Evolutionary conservation across 345 rosid species (phyloP).

Genomic region (Odontarrhena argentea): DNA sequence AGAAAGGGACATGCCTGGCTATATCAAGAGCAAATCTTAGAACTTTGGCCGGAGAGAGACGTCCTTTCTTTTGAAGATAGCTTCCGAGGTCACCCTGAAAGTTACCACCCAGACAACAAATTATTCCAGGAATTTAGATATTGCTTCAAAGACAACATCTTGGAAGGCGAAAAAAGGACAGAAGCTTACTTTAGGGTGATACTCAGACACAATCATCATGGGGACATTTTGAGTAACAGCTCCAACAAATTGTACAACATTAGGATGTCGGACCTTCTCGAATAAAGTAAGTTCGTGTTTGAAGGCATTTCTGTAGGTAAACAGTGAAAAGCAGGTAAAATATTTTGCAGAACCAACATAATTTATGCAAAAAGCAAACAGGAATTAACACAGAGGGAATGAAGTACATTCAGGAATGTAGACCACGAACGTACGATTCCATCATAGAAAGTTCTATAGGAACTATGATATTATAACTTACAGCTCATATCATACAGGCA

Average conservation of each 20-base stretch:
- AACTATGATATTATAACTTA: neutral
- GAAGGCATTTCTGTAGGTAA: constrained; percentile 73
- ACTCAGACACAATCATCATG: constrained; percentile 96
- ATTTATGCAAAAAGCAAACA: neutral
- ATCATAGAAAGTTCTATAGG: constrained; percentile 5
- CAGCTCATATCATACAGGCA: constrained; percentile 19
- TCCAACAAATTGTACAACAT: constrained; percentile 97
- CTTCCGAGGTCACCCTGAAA: constrained; percentile 82
- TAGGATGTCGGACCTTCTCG: constrained; percentile 96
- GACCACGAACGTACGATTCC: neutral
- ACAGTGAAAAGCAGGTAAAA: constrained; percentile 14
- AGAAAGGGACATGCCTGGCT: constrained; percentile 66
- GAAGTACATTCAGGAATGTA: neutral
- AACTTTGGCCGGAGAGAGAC: constrained; percentile 77
- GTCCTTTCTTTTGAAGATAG: constrained; percentile 90
- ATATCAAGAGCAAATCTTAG: constrained; percentile 83
- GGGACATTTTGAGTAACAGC: constrained; percentile 97
- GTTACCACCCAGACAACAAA: constrained; percentile 28
- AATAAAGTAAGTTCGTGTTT: constrained; percentile 82
- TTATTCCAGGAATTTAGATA: constrained; percentile 17
- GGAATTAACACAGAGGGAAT: constrained; percentile 3
- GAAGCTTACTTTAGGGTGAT: constrained; percentile 76
- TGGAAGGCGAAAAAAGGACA: constrained; percentile 13
- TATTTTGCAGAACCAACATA: constrained; percentile 8
- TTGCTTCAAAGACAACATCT: constrained; percentile 6